Conservation (phyloP, 2,329 filamentous ascomycete genomes). For the Penicillium aurantiogriseum region DNA sequence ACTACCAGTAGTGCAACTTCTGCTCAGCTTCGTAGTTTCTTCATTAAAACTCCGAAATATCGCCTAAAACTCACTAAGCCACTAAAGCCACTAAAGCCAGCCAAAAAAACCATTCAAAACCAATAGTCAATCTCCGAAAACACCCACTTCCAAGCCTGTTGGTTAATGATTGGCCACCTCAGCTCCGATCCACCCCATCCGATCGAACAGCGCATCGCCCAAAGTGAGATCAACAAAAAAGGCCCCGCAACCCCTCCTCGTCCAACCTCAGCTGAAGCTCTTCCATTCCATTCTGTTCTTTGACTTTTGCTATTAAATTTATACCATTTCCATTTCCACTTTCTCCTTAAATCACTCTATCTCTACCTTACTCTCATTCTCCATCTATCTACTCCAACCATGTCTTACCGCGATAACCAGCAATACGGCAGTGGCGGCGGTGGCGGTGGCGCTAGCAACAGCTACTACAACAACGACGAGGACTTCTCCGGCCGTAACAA, state of each 20-base stretch:
- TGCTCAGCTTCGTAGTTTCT: not conserved
- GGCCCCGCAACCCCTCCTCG: conserved; percentile 7
- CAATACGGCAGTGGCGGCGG: conserved; percentile 25
- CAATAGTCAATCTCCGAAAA: not conserved
- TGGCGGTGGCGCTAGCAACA: conserved; percentile 17
- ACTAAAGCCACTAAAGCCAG: no score
- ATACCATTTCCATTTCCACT: not conserved
- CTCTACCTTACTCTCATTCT: not conserved
- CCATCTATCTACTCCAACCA: not conserved
- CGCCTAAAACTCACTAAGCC: not conserved
- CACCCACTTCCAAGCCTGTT: not conserved
- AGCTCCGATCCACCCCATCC: not conserved
- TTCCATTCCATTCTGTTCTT: conserved; percentile 5
- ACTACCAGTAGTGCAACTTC: not conserved
- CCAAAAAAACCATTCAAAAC: not conserved
- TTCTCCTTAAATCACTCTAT: not conserved
- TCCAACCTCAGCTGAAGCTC: conserved; percentile 8
- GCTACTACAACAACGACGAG: conserved; percentile 29
- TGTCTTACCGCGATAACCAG: conserved; percentile 20
- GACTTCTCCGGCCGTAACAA: conserved; percentile 16
- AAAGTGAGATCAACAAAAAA: not conserved
- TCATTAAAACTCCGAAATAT: not conserved
- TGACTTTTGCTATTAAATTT: not conserved
- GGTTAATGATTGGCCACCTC: not conserved
- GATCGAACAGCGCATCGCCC: not conserved